Evolutionary conservation across 1,139 yeast species (phyloP), one percentile per base, ranked within the genome.

Genomic region (Scheffersomyces segobiensis): DNA sequence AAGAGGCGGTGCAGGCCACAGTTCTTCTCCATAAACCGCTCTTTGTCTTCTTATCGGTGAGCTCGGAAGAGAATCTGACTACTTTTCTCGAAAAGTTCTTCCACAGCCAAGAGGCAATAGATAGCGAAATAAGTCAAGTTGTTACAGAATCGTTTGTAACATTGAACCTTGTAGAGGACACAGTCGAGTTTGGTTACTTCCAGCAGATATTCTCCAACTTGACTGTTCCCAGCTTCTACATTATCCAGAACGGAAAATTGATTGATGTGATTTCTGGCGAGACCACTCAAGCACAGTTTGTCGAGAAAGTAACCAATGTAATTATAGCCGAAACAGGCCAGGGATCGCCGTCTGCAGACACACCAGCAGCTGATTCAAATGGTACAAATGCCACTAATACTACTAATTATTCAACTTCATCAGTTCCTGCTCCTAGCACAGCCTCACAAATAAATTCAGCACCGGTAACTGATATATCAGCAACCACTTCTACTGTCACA

Each of bases 131-230:
- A 19, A 12, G 54, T 3, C 48, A 42, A 5, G 53, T 61, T 19
- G 60, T 76, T 8, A 54, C 58, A 4, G 52, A 58, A 3, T 59
- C 65, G 4, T 78, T 77, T 48, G 78, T 87, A 2, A 76, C 83
- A 52, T 71, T 88, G 55, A 75, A 77, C 62, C 69, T 88, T 49
- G 58, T 71, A 1, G 75, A 80, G 52, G 81, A 75, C n/a, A 72
- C 86, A 0, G 67, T 67, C 1, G 87, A 87, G 60, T 86, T 75
- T 62, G 69, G 65, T 0, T 76, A 74, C 62, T 87, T 88, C 63
- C 73, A 78, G 52, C 85, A 83, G 62, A 71, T 85, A 17, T 85
- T 85, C 64, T 82, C 81, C 0, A 75, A 77, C 42, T 76, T 80
- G 47, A 66, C 65, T 1, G 73, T 77, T 3, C 91, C 88, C 14